Evolutionary conservation across 2,329 filamentous ascomycete species (phyloP).

Genomic region (Clonostachys solani): DNA sequence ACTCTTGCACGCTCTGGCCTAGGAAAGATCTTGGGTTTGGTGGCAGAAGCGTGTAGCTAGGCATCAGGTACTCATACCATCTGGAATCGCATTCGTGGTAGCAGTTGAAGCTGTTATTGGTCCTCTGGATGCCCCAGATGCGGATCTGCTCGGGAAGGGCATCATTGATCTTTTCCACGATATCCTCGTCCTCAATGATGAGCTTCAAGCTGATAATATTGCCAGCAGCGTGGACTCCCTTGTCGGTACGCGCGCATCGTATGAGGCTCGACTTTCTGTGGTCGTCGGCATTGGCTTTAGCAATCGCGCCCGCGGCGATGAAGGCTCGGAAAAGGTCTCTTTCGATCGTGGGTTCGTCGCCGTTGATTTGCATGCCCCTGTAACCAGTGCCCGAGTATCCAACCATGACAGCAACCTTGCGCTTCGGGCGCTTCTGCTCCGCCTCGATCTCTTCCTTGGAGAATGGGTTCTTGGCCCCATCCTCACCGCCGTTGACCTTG

Average conservation of each 20-base stretch:
- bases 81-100: slow-evolving; percentile 93
- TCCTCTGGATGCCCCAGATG: slow-evolving; percentile 89
- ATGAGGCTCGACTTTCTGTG: slow-evolving; percentile 94
- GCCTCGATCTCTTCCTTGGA: slow-evolving; percentile 78
- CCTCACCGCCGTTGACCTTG: slow-evolving; percentile 20
- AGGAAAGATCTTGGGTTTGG: slow-evolving; percentile 86
- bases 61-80: slow-evolving; percentile 96
- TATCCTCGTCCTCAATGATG: slow-evolving; percentile 85
- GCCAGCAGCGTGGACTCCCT: slow-evolving; percentile 93
- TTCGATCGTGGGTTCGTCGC: slow-evolving; percentile 86
- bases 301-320: slow-evolving; percentile 86
- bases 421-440: slow-evolving; percentile 85
- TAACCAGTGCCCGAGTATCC: slow-evolving; percentile 97
- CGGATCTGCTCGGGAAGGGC: slow-evolving; percentile 84
- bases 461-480: slow-evolving; percentile 1
- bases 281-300: slow-evolving; percentile 94
- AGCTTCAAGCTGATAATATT: slow-evolving; percentile 95
- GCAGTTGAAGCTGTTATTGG: slow-evolving; percentile 87
- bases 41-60: slow-evolving; percentile 86
- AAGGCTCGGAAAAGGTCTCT: slow-evolving; percentile 92
- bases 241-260: slow-evolving; percentile 92
- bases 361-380: slow-evolving; percentile 91
- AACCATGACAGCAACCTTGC: slow-evolving; percentile 92
- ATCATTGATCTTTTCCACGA: slow-evolving; percentile 88
- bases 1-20: slow-evolving; percentile 76